These are phyloP conservation scores for Phialophora macrospora DNA, from an alignment of 2,329 filamentous ascomycete species.

Conservation along the genomic window DNA sequence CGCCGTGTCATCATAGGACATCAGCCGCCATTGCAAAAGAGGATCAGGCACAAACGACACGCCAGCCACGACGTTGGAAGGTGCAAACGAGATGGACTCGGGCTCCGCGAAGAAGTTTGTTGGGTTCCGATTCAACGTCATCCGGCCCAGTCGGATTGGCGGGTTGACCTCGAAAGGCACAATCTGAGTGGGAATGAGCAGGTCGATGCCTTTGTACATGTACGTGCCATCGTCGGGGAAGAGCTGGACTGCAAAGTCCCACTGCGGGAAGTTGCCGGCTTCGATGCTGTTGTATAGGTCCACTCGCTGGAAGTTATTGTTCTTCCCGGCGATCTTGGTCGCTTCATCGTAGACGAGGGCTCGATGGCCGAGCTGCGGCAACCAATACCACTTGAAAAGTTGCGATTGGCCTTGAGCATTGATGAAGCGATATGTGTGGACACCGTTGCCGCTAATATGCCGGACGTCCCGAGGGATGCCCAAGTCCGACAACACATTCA, in stretches of 20 bases:
- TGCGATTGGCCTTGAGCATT: slow-evolving; percentile 68
- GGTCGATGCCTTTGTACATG: slow-evolving; percentile 68
- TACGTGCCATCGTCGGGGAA: slow-evolving; percentile 67
- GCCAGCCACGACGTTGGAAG: slow-evolving; percentile 67
- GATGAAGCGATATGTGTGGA: slow-evolving; percentile 69
- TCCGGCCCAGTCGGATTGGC: slow-evolving; percentile 61
- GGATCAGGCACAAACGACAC: slow-evolving; percentile 67
- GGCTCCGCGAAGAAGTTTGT: slow-evolving; percentile 69
- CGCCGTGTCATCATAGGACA: slow-evolving; percentile 63
- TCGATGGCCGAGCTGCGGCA: slow-evolving; percentile 66
- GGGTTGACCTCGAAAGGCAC: slow-evolving; percentile 75
- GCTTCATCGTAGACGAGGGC: slow-evolving; percentile 65
- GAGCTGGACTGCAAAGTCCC: slow-evolving; percentile 69
- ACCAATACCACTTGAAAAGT: slow-evolving; percentile 68
- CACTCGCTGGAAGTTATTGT: slow-evolving; percentile 67
- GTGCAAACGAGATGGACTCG: slow-evolving; percentile 70
- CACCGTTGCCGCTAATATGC: slow-evolving; percentile 70
- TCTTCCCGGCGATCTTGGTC: slow-evolving; percentile 57
- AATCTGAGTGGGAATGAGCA: slow-evolving; percentile 75
- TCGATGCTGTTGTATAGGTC: slow-evolving; percentile 69
- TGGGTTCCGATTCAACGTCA: slow-evolving; percentile 58
- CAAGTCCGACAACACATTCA: slow-evolving; percentile 69
- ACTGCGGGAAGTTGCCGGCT: slow-evolving; percentile 64
- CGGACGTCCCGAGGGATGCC: slow-evolving; percentile 69
- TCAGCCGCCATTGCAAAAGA: slow-evolving; percentile 64